phyloP scores from a whole-genome alignment of 352 stramenopile genomes.

The Pythium rhizo-oryzae region DNA sequence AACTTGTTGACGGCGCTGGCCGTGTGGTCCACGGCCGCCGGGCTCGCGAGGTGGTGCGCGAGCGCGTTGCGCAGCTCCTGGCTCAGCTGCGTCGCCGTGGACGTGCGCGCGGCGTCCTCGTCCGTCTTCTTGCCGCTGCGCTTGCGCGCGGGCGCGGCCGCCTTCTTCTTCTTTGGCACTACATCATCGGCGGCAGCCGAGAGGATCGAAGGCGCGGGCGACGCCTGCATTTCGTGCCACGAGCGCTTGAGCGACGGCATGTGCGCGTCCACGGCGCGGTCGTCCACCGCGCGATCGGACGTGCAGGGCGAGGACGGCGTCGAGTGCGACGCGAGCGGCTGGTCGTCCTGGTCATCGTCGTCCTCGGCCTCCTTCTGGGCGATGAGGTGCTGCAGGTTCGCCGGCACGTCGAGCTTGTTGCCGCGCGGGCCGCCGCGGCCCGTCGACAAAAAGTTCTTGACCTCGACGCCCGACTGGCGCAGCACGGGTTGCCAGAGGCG shows the following conservation, averaged over 20 bases:
- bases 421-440: slow-evolving; percentile 77
- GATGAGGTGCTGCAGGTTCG: slow-evolving; percentile 63
- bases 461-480: slow-evolving; percentile 85
- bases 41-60: background rate
- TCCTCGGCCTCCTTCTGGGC: slow-evolving; percentile 36
- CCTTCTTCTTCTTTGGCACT: slow-evolving; percentile 42
- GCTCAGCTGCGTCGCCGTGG: slow-evolving; percentile 38
- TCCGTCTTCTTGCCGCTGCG: slow-evolving; percentile 23
- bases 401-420: slow-evolving; percentile 75
- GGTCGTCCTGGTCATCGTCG: slow-evolving; percentile 9
- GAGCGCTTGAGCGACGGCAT: slow-evolving; percentile 50
- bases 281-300: slow-evolving; percentile 3
- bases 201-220: slow-evolving; percentile 25
- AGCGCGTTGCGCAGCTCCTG: slow-evolving; percentile 42
- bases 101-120: slow-evolving; percentile 3
- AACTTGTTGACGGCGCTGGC: slow-evolving; percentile 33
- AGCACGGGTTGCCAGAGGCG: slow-evolving; percentile 86
- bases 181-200: slow-evolving; percentile 16
- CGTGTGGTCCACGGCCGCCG: background rate
- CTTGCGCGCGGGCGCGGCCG: slow-evolving; percentile 33
- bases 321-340: background rate
- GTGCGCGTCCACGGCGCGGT: slow-evolving; percentile 18
- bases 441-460: slow-evolving; percentile 89
- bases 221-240: slow-evolving; percentile 49
- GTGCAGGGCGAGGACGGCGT: slow-evolving; percentile 26